Conservation (phyloP, 2,329 filamentous ascomycete species). For the Clarireedia paspali region DNA sequence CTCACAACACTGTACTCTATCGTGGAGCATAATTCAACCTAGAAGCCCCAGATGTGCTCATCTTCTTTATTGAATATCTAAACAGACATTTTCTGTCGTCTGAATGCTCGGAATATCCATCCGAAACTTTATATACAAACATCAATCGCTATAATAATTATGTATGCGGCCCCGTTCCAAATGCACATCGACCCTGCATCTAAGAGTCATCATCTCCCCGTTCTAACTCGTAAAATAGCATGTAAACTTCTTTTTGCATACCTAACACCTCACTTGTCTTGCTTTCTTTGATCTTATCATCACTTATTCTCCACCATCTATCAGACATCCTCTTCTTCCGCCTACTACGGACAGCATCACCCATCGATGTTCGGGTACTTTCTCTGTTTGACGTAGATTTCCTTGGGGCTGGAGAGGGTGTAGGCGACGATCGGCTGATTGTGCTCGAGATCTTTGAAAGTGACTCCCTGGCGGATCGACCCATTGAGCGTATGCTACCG, state of each 20-base stretch:
- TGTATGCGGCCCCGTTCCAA: neutral
- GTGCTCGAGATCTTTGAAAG: slow-evolving; percentile 35
- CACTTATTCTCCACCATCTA: slow-evolving; percentile 96
- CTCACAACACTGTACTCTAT: too few relatives aligned
- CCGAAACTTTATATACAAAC: slow-evolving; percentile 2
- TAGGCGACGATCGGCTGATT: slow-evolving; percentile 11
- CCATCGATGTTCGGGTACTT: slow-evolving; percentile 6
- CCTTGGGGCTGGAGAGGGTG: slow-evolving; percentile 9
- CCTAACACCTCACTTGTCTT: slow-evolving; percentile 85
- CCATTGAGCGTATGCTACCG: slow-evolving; percentile 47
- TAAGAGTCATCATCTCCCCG: slow-evolving; percentile 18
- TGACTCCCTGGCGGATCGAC: slow-evolving; percentile 47
- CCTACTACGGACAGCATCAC: slow-evolving; percentile 30
- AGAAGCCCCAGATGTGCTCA: neutral
- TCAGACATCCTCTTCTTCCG: slow-evolving; percentile 58
- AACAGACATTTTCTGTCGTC: neutral
- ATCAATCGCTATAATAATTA: neutral
- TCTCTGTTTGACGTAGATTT: slow-evolving; percentile 2
- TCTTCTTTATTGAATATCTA: neutral
- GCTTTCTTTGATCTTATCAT: slow-evolving; percentile 92
- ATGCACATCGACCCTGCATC: neutral
- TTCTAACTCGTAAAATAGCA: slow-evolving; percentile 87
- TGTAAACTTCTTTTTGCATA: slow-evolving; percentile 94
- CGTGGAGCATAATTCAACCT: too few relatives aligned
- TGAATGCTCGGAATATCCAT: too few relatives aligned